Evolutionary conservation across 768 basidiomycete species (phyloP).

Genomic region (Boletus edulis): DNA sequence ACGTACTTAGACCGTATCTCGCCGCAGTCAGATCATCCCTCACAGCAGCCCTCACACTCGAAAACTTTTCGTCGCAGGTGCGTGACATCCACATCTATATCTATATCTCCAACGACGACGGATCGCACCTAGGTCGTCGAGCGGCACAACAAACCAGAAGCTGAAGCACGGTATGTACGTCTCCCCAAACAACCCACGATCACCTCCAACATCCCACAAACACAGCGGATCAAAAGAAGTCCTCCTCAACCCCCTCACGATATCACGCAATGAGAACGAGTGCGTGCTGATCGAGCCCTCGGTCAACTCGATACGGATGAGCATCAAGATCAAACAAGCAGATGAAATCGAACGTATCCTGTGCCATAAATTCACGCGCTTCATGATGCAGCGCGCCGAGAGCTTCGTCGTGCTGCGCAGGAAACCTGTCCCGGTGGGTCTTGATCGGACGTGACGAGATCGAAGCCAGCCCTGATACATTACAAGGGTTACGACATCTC

Average conservation of each 20-base stretch:
- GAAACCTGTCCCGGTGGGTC: constrained; percentile 82
- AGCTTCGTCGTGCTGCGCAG: constrained; percentile 94
- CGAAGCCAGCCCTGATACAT: neutral
- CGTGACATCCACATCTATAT: neutral
- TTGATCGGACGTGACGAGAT: constrained; percentile 10
- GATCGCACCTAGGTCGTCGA: constrained; percentile 73
- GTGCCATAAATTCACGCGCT: constrained; percentile 97
- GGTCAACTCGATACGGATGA: constrained; percentile 94
- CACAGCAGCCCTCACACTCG: constrained; percentile 95
- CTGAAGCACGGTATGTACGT: constrained; percentile 72
- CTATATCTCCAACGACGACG: constrained; percentile 4
- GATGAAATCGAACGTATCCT: constrained; percentile 98
- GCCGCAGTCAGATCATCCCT: constrained; percentile 94
- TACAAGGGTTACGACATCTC: constrained; percentile 97
- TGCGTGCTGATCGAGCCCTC: constrained; percentile 96
- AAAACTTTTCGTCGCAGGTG: constrained; percentile 93
- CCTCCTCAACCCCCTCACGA: constrained; percentile 87
- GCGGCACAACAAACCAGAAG: constrained; percentile 95
- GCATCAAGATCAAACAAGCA: constrained; percentile 98
- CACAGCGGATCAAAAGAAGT: constrained; percentile 91
- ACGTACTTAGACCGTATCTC: constrained; percentile 93
- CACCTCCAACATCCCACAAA: constrained; percentile 1
- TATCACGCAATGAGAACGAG: constrained; percentile 97
- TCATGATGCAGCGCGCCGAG: constrained; percentile 99
- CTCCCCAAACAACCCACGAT: neutral